Percentiles rank a stretch among this genome's conserved stretches.
Conservation (phyloP, 2,329 filamentous ascomycete species). For the Diaporthe eres region DNA sequence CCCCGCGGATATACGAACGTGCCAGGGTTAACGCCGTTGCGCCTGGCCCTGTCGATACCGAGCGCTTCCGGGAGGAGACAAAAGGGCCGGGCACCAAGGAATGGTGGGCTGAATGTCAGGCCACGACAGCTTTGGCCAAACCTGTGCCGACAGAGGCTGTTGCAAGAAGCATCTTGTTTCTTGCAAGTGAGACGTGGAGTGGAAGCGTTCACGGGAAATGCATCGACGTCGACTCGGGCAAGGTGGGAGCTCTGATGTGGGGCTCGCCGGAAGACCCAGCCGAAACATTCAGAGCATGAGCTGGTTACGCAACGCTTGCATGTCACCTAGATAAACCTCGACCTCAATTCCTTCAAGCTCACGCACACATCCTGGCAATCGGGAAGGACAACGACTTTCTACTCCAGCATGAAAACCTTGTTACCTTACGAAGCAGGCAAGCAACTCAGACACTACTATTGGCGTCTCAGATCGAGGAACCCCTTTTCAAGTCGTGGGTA, state of each 20-base stretch:
- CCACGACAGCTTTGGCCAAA: background rate
- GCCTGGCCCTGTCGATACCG: slow-evolving; percentile 14
- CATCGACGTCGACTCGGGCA: slow-evolving; percentile 18
- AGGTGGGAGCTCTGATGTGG: slow-evolving; percentile 24
- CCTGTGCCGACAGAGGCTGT: slow-evolving; percentile 17
- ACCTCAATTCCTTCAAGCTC: background rate
- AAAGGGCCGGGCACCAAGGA: slow-evolving; percentile 13
- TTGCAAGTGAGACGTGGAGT: slow-evolving; percentile 23
- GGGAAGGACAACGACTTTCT: background rate
- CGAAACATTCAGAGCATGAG: background rate
- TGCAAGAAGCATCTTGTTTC: slow-evolving; percentile 24
- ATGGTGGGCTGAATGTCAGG: slow-evolving; percentile 27
- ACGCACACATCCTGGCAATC: background rate
- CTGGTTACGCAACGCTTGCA: no score
- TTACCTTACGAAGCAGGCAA: background rate
- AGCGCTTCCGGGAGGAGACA: slow-evolving; percentile 1
- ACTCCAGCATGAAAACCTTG: background rate
- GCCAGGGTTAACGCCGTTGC: slow-evolving; percentile 22
- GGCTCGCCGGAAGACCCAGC: background rate
- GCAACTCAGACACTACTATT: no score
- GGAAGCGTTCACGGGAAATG: slow-evolving; percentile 18
- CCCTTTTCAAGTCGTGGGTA: slow-evolving; percentile 18
- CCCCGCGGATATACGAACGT: background rate
- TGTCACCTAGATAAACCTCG: no score
- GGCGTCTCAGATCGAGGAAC: background rate